These are phyloP conservation scores for Neopestalotiopsis rosae DNA, from an alignment of 2,329 filamentous ascomycete species.

Conservation along the genomic window DNA sequence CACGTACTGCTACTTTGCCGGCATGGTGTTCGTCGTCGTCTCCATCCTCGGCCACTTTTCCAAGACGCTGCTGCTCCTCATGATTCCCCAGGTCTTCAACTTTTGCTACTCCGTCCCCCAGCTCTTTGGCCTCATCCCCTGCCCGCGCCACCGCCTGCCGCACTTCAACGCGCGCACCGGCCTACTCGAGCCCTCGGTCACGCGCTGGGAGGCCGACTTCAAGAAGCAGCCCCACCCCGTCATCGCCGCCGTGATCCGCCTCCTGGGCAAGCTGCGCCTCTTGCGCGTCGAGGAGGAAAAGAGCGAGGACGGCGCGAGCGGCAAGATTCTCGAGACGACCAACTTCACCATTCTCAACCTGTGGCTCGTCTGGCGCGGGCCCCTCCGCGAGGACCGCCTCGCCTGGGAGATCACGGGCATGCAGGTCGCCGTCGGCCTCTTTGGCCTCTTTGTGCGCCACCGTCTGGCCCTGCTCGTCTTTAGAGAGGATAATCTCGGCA, in stretches of 20 bases:
- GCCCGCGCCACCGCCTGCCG: conserved; percentile 89
- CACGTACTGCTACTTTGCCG: conserved; percentile 99
- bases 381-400: conserved; percentile 84
- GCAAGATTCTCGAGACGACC: conserved; percentile 76
- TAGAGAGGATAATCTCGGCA: conserved; percentile 80
- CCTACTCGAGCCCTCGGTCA: conserved; percentile 84
- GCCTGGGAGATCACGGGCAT: conserved; percentile 80
- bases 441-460: conserved; percentile 86
- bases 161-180: conserved; percentile 86
- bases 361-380: conserved; percentile 95
- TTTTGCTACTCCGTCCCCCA: conserved; percentile 94
- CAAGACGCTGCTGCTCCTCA: conserved; percentile 90
- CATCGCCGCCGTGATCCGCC: conserved; percentile 67
- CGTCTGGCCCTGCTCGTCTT: conserved; percentile 87
- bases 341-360: conserved; percentile 95
- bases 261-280: conserved; percentile 72
- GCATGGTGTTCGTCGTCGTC: conserved; percentile 98
- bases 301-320: conserved; percentile 43
- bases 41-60: conserved; percentile 97
- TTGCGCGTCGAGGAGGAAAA: conserved; percentile 71
- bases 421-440: conserved; percentile 77
- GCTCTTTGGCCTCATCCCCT: conserved; percentile 87
- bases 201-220: conserved; percentile 65
- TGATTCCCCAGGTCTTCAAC: conserved; percentile 95
- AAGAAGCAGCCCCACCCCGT: conserved; percentile 70